Conservation (phyloP, 306 rosid species). For the Sophora flavescens region DNA sequence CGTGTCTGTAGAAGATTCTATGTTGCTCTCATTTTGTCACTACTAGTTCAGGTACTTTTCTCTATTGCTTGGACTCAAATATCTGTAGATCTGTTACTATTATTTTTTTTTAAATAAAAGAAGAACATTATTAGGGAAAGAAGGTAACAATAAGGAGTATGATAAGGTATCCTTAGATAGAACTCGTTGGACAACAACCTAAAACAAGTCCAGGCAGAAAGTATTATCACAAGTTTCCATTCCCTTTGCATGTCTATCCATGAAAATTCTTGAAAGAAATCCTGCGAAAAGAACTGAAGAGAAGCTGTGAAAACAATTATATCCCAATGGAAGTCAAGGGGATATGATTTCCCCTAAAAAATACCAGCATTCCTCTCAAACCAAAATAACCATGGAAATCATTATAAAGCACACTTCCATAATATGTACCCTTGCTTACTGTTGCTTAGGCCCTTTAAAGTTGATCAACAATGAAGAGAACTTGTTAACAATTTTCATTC, state of each 20-base stretch:
- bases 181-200: slow-evolving; percentile 2
- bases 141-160: slow-evolving; percentile 17
- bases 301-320: not conserved
- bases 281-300: not conserved
- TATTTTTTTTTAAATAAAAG: not conserved
- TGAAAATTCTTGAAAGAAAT: slow-evolving; percentile 2
- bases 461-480: not conserved
- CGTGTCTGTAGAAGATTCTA: slow-evolving; percentile 94
- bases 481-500: not conserved
- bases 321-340: not conserved
- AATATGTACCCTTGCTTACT: not conserved
- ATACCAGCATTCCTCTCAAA: not conserved
- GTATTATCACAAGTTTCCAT: slow-evolving; percentile 3
- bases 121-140: not conserved
- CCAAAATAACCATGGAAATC: not conserved
- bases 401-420: not conserved
- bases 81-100: not conserved
- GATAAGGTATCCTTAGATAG: slow-evolving; percentile 13
- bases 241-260: slow-evolving; percentile 28
- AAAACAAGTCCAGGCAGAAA: not conserved
- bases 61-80: slow-evolving; percentile 36
- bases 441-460: not conserved
- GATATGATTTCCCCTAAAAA: not conserved
- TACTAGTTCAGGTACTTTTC: slow-evolving; percentile 85
- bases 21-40: slow-evolving; percentile 94